Conservation (phyloP, 225 moss, liverwort and hornwort species). For the Sphagnum tenellum region DNA sequence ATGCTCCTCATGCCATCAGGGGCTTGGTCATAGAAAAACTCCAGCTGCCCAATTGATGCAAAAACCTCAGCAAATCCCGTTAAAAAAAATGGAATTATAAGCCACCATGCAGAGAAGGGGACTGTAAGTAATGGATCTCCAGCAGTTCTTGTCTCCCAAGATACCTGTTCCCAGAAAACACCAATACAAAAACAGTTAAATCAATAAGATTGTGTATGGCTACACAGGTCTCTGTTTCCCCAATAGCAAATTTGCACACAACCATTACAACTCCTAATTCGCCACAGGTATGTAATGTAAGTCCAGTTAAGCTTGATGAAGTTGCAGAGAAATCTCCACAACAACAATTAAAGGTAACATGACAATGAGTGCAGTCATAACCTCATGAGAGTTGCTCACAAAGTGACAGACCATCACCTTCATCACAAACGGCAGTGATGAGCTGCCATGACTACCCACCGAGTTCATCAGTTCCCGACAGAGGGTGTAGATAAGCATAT, state of each 20-base stretch:
- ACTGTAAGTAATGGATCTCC: slow-evolving; percentile 16
- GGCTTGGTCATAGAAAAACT: slow-evolving; percentile 64
- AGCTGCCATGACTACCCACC: too few relatives aligned
- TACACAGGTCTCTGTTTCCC: background rate
- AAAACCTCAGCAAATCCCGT: slow-evolving; percentile 36
- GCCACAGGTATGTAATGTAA: background rate
- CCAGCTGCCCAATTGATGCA: slow-evolving; percentile 41
- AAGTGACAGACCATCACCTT: too few relatives aligned
- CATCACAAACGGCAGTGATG: too few relatives aligned
- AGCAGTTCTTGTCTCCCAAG: slow-evolving; percentile 35
- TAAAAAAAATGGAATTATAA: slow-evolving; percentile 39
- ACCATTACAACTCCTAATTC: background rate
- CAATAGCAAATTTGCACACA: background rate
- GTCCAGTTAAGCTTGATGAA: too few relatives aligned
- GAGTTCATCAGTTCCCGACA: too few relatives aligned
- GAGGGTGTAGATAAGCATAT: background rate
- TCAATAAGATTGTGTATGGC: background rate
- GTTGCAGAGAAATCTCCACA: too few relatives aligned
- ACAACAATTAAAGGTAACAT: too few relatives aligned
- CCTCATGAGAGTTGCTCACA: too few relatives aligned
- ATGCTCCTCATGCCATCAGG: slow-evolving; percentile 49
- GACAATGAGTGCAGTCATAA: too few relatives aligned
- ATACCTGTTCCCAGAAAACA: slow-evolving; percentile 13
- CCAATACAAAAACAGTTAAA: background rate
- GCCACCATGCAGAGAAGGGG: slow-evolving; percentile 49